Conservation (phyloP, 2,329 filamentous ascomycete genomes). For the Ascochyta fabae region DNA sequence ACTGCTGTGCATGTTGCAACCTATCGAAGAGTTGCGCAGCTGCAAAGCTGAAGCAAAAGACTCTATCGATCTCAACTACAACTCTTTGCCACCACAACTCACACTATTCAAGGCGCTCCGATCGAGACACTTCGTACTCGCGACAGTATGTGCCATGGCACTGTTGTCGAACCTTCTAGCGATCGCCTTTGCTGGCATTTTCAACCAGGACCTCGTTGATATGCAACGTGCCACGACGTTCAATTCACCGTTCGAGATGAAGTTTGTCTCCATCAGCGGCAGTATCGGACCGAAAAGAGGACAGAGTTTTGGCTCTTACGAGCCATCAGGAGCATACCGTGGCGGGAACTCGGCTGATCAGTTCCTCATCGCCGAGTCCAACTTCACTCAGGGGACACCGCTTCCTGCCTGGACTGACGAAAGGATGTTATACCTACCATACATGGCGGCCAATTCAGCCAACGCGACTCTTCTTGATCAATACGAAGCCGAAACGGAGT, state of each 20-base stretch:
- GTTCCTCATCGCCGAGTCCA: slow-evolving; percentile 55
- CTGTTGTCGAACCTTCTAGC: slow-evolving; percentile 62
- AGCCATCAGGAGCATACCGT: slow-evolving; percentile 32
- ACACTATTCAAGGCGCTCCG: slow-evolving; percentile 55
- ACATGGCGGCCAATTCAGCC: slow-evolving; percentile 29
- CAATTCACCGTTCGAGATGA: slow-evolving; percentile 17
- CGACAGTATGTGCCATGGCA: slow-evolving; percentile 55
- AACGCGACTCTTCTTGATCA: background rate
- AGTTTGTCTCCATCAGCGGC: slow-evolving; percentile 37
- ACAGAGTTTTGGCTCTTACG: background rate
- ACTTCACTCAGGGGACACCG: slow-evolving; percentile 51
- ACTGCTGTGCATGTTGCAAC: slow-evolving; percentile 60
- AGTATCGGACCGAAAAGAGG: slow-evolving; percentile 21
- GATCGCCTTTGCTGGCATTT: slow-evolving; percentile 59
- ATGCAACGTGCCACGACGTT: slow-evolving; percentile 20
- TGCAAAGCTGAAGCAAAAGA: slow-evolving; percentile 45
- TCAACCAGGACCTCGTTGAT: slow-evolving; percentile 49
- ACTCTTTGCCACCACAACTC: slow-evolving; percentile 63
- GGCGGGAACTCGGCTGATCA: slow-evolving; percentile 44
- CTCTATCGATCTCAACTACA: slow-evolving; percentile 58
- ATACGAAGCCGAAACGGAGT: slow-evolving; percentile 39
- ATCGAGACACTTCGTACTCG: slow-evolving; percentile 56
- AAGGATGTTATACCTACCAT: slow-evolving; percentile 57
- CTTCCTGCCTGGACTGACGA: slow-evolving; percentile 60
- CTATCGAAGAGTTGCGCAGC: slow-evolving; percentile 58